These are phyloP conservation scores for Oemleria cerasiformis DNA, from an alignment of 306 rosid species.

Conservation along the genomic window DNA sequence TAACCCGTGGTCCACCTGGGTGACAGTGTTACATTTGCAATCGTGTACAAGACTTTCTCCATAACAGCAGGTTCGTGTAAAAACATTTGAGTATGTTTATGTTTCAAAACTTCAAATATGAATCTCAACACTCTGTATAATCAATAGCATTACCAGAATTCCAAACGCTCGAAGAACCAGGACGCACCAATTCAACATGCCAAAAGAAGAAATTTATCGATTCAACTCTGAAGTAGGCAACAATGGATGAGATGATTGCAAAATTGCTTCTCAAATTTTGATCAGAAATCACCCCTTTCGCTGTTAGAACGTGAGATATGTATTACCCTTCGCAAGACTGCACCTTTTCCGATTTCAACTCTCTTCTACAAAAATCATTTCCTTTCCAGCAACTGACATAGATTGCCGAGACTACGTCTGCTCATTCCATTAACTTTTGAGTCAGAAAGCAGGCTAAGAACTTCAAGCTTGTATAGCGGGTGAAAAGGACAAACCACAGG, in stretches of 20 bases:
- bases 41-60: neutral
- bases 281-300: neutral
- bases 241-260: neutral
- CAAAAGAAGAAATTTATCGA: neutral
- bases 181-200: neutral
- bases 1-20: no score
- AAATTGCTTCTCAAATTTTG: neutral
- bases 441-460: slow-evolving; percentile 10
- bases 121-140: neutral
- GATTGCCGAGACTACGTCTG: neutral
- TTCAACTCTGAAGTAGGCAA: neutral
- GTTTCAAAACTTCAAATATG: neutral
- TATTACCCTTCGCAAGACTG: neutral
- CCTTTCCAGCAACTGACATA: neutral
- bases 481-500: neutral
- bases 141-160: neutral
- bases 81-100: no score
- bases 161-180: neutral
- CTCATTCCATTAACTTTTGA: neutral
- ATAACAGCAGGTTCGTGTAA: slow-evolving; percentile 1
- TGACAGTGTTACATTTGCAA: no score
- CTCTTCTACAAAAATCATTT: neutral
- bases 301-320: neutral
- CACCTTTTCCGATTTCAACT: neutral
- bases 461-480: neutral